Conservation (phyloP, 2,329 filamentous ascomycete species). For the Coniochaeta hoffmannii region DNA sequence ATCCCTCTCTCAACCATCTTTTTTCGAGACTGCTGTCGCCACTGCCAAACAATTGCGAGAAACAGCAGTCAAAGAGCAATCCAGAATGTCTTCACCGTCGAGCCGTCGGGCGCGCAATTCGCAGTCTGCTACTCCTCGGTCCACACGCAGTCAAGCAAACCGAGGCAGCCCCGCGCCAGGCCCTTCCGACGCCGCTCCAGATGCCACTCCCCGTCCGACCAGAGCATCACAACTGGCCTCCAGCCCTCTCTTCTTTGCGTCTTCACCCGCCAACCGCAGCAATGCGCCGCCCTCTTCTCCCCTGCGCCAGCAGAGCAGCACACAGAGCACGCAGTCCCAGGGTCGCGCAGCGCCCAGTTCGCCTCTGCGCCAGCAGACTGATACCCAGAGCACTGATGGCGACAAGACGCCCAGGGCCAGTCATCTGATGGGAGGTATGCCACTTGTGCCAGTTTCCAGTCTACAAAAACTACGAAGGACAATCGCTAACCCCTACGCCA, state of each 20-base stretch:
- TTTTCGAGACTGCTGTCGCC: not conserved
- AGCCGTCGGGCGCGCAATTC: constrained; percentile 47
- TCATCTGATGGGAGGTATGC: constrained; percentile 54
- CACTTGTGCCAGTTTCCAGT: not conserved
- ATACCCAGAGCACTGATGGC: constrained; percentile 46
- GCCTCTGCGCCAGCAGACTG: constrained; percentile 51
- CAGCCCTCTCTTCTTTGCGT: constrained; percentile 74
- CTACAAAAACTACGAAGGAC: not conserved
- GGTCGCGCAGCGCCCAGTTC: constrained; percentile 42
- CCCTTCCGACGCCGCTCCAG: constrained; percentile 9
- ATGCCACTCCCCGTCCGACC: constrained; percentile 35
- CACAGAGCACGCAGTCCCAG: constrained; percentile 39
- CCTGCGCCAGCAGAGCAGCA: constrained; percentile 48
- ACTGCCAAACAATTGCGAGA: not conserved
- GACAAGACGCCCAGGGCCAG: constrained; percentile 67
- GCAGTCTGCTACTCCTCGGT: constrained; percentile 41
- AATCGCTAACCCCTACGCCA: constrained; percentile 27
- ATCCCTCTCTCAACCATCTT: not conserved
- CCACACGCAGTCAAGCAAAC: constrained; percentile 18
- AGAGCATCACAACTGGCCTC: constrained; percentile 53
- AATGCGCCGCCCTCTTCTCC: constrained; percentile 38
- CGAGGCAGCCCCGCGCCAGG: constrained; percentile 23
- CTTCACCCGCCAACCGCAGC: constrained; percentile 31
- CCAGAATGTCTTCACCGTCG: constrained; percentile 54
- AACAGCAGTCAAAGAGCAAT: not conserved